These are phyloP conservation scores for Ophiostoma ulmi DNA, from an alignment of 2,329 filamentous ascomycete genomes.

Conservation along the genomic window DNA sequence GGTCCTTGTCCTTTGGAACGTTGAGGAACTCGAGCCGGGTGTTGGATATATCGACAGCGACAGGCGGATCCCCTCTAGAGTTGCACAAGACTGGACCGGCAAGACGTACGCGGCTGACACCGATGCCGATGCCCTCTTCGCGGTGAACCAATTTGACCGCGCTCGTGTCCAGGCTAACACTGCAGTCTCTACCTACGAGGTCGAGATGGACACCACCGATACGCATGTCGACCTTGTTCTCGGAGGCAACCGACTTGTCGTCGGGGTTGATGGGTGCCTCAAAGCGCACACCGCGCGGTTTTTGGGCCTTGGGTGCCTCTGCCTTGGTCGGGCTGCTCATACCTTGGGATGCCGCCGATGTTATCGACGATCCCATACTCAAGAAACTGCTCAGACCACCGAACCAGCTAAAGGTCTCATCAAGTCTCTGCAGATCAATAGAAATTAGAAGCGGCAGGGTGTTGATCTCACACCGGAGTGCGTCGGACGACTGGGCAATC, in stretches of 20 bases:
- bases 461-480: conserved; percentile 56
- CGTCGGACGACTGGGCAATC: conserved; percentile 42
- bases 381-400: conserved; percentile 88
- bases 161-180: conserved; percentile 67
- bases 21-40: conserved; percentile 68
- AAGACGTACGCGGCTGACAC: conserved; percentile 69
- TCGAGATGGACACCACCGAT: conserved; percentile 72
- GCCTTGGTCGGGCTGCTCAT: conserved; percentile 30
- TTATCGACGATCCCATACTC: conserved; percentile 79
- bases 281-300: conserved; percentile 54
- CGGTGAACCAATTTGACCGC: conserved; percentile 77
- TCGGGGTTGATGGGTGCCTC: conserved; percentile 44
- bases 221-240: conserved; percentile 68
- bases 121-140: conserved; percentile 64
- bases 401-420: conserved; percentile 83
- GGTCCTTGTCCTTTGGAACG: conserved; percentile 69
- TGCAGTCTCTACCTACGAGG: conserved; percentile 72
- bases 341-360: conserved; percentile 57
- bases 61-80: conserved; percentile 52
- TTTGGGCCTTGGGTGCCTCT: conserved; percentile 35
- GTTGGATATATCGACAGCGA: conserved; percentile 58
- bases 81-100: conserved; percentile 61
- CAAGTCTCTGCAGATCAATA: conserved; percentile 72
- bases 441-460: conserved; percentile 72
- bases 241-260: conserved; percentile 43